Evolutionary conservation across 495 filamentous ascomycete genomes (phyloP).

Genomic region (Clavariopsis aquatica): DNA sequence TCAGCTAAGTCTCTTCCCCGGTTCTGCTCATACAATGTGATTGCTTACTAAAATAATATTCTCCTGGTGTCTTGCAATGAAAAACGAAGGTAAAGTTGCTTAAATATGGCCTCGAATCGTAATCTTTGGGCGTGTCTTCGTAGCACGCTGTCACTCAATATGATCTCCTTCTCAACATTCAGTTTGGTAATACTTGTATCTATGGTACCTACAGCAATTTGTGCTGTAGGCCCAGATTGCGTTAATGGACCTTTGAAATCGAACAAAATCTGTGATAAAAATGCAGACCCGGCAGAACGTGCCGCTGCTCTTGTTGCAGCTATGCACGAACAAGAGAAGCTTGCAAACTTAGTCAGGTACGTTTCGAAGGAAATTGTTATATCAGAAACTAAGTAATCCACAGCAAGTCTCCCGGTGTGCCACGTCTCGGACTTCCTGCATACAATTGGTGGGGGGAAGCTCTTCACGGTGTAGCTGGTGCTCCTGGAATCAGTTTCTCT

Average conservation of each 20-base stretch:
- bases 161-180: too few species aligned
- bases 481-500: slow-evolving; percentile 38
- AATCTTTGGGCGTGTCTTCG: too few species aligned
- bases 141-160: too few species aligned
- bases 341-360: slow-evolving; percentile 33
- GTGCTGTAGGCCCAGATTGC: slow-evolving; percentile 10
- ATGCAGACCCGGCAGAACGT: slow-evolving; percentile 13
- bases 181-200: too few species aligned
- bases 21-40: too few species aligned
- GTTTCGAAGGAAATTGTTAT: too few species aligned
- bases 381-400: slow-evolving; percentile 12
- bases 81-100: too few species aligned
- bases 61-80: too few species aligned
- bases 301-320: slow-evolving; percentile 25
- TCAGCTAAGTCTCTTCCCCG: too few species aligned
- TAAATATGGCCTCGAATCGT: too few species aligned
- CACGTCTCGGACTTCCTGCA: slow-evolving; percentile 47
- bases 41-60: too few species aligned
- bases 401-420: slow-evolving; percentile 40
- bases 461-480: slow-evolving; percentile 46
- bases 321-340: slow-evolving; percentile 25
- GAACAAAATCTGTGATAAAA: slow-evolving; percentile 12
- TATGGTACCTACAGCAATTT: too few species aligned
- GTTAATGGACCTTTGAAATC: slow-evolving; percentile 13
- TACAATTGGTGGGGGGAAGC: slow-evolving; percentile 60